Conservation (phyloP, 2,329 filamentous ascomycete species). For the Penicillium rolfsii region DNA sequence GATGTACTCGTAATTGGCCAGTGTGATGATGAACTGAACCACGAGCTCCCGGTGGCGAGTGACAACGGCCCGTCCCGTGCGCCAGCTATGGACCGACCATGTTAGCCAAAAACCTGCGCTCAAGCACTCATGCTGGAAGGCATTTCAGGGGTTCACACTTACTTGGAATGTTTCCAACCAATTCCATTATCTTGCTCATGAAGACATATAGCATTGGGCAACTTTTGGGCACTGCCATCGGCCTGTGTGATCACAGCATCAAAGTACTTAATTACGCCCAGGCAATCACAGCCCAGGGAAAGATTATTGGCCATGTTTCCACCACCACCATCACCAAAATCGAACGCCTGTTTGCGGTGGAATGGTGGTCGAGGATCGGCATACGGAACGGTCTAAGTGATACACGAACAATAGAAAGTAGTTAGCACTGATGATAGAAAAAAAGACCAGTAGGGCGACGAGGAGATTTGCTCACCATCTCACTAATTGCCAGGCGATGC, state of each 20-base stretch:
- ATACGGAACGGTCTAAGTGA: constrained; percentile 59
- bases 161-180: constrained; percentile 69
- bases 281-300: constrained; percentile 51
- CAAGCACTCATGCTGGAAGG: too few relatives aligned
- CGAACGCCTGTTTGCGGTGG: constrained; percentile 72
- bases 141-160: too few relatives aligned
- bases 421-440: neutral
- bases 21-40: constrained; percentile 67
- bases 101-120: too few relatives aligned
- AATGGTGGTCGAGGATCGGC: constrained; percentile 67
- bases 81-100: constrained; percentile 44
- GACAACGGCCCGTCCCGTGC: constrained; percentile 64
- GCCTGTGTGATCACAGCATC: constrained; percentile 58
- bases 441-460: neutral
- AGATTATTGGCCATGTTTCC: constrained; percentile 71
- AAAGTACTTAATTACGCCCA: constrained; percentile 70
- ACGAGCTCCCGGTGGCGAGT: constrained; percentile 65
- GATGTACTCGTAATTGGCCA: constrained; percentile 54
- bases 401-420: too few relatives aligned
- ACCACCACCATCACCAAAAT: constrained; percentile 70
- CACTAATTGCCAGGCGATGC: constrained; percentile 68
- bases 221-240: constrained; percentile 57
- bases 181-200: constrained; percentile 70
- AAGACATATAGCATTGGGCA: constrained; percentile 67
- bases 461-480: constrained; percentile 57